phyloP scores from a whole-genome alignment of 441 rosid genomes.

The Gossypium gossypioides region DNA sequence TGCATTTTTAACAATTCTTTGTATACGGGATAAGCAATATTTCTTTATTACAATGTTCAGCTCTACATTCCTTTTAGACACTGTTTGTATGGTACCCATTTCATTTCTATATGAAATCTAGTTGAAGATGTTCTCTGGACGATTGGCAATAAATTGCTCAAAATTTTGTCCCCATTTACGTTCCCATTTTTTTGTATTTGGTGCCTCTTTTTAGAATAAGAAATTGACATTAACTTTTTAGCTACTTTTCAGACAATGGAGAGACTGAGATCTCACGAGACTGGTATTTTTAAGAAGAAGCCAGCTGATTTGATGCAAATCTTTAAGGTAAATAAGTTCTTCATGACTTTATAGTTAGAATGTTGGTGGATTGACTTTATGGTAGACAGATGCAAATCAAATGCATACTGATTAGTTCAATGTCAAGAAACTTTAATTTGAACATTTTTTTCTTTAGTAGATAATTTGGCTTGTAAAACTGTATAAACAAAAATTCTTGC shows the following conservation, averaged over 20 bases:
- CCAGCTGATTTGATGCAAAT: constrained; percentile 94
- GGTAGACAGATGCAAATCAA: background rate
- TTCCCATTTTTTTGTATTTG: background rate
- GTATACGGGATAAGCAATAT: background rate
- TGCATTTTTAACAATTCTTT: background rate
- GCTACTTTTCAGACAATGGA: constrained; percentile 75
- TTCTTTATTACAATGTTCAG: background rate
- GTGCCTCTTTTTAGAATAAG: background rate
- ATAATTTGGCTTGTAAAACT: background rate
- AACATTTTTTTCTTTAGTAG: constrained; percentile 1
- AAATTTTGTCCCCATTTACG: background rate
- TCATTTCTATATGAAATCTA: background rate
- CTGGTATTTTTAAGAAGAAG: constrained; percentile 73
- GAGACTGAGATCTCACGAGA: constrained; percentile 75
- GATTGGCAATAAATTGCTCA: background rate
- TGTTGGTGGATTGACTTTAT: background rate
- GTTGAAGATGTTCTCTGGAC: background rate
- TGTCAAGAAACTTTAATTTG: background rate
- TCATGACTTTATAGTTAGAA: constrained; percentile 8
- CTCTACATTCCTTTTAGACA: background rate
- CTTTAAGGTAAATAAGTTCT: constrained; percentile 55
- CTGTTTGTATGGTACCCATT: background rate
- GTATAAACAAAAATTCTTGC: background rate
- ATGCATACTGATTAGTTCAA: background rate
- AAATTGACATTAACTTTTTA: background rate